Base-by-base conservation (phyloP, 352 stramenopile species). In the Phytophthora tubulina region DNA sequence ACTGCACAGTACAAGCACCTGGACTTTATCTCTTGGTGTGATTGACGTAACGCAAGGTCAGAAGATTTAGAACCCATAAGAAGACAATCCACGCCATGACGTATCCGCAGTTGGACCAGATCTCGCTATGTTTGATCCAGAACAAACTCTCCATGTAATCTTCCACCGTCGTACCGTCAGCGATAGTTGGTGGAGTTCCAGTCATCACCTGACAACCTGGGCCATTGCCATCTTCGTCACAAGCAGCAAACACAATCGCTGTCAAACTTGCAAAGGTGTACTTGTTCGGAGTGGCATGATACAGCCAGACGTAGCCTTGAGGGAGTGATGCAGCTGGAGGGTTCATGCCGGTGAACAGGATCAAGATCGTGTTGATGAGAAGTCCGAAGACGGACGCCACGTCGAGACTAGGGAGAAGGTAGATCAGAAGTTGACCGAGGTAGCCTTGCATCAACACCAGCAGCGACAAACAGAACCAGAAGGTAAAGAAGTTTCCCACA, bases 41-140 rank as follows among this genome's bases (percentile, higher is more conserved):
- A 56, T 86, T 86, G 52, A 89, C 63, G 62, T 71, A 86, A 35
- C 79, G 76, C 58, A 88, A 63, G 6, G 76, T 58, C 31, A 85
- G 42, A 56, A 76, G n/a, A 2, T 70, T 44, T 7, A 88, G 44
- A 5, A 82, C 13, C 15, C 73, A 70, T 46, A 85, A 63, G 42
- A 82, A 36, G 17, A 73, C 63, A 7, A 86, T 72, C 56, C 51
- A 75, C 38, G 61, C 72, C 8, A 85, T n/a, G 32, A 73, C 55
- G 51, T 81, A 54, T 14, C 51, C 61, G 7, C 70, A 69, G 57
- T 82, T 69, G 27, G 60, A 31, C 41, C 54, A 66, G 14, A 78
- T 79, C 57, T 85, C 55, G 31, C 72, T 76, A 48, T 81, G 73
- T 33, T 83, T 78, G 64, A 83, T 75, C 45, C 56, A 63, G 63